Percentiles rank a stretch among this genome's conserved stretches.
Conservation (phyloP, 2,329 filamentous ascomycete genomes). For the Calonectria honghensis region DNA sequence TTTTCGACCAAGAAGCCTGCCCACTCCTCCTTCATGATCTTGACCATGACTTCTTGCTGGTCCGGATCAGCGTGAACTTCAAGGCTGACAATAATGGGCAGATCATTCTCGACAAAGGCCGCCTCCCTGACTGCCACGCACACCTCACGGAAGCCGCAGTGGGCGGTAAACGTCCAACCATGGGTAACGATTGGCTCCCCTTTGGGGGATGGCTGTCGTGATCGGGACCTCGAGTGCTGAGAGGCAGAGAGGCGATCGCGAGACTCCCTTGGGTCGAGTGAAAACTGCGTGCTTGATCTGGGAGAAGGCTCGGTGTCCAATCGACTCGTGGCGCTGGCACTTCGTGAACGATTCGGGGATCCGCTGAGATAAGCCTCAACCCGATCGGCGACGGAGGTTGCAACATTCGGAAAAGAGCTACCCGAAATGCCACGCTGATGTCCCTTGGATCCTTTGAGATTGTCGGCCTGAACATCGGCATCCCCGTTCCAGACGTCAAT, state of each 20-base stretch:
- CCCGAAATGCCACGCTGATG: constrained; percentile 70
- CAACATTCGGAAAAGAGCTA: constrained; percentile 67
- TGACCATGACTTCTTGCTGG: constrained; percentile 94
- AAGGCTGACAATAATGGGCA: constrained; percentile 93
- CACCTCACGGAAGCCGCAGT: constrained; percentile 91
- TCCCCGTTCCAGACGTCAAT: constrained; percentile 95
- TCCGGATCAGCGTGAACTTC: constrained; percentile 90
- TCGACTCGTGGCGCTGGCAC: constrained; percentile 62
- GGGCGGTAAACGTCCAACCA: constrained; percentile 87
- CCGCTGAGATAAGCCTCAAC: constrained; percentile 59
- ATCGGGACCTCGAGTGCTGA: constrained; percentile 49
- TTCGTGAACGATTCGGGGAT: constrained; percentile 61
- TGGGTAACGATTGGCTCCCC: constrained; percentile 89
- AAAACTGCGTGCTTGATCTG: constrained; percentile 55
- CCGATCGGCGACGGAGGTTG: constrained; percentile 63
- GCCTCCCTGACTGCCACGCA: constrained; percentile 86
- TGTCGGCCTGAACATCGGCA: constrained; percentile 59
- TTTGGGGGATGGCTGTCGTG: constrained; percentile 58
- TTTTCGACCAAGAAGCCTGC: constrained; percentile 81
- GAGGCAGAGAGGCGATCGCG: constrained; percentile 60
- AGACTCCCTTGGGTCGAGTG: constrained; percentile 58
- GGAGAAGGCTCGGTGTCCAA: constrained; percentile 57
- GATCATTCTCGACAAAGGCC: constrained; percentile 83
- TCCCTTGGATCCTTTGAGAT: constrained; percentile 63
- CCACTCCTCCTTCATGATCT: constrained; percentile 95